phyloP scores from a whole-genome alignment of 805 yeast genomes.

The Yarrowia deformans region DNA sequence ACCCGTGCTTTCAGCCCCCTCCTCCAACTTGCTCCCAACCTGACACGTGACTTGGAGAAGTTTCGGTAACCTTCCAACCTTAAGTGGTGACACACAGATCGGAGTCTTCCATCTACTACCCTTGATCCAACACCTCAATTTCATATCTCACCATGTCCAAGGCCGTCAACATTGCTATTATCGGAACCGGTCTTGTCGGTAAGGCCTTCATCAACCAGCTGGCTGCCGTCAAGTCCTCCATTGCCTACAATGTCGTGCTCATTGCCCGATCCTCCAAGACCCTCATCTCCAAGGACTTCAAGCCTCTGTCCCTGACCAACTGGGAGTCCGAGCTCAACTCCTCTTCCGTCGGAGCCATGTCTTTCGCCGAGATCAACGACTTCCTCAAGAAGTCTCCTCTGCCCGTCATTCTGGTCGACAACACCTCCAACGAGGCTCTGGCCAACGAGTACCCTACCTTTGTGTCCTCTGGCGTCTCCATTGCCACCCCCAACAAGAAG shows the following conservation, averaged over 20 bases:
- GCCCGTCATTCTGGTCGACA: conserved; percentile 89
- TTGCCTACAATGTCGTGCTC: conserved; percentile 77
- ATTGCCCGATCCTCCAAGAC: conserved; percentile 80
- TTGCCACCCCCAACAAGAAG: conserved; percentile 98
- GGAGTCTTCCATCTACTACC: conserved; percentile 2
- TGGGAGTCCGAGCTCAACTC: conserved; percentile 62
- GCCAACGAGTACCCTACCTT: conserved; percentile 81
- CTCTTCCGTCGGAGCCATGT: conserved; percentile 58
- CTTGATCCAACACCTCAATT: conserved; percentile 15
- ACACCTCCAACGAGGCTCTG: conserved; percentile 83
- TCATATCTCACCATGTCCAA: conserved; percentile 30
- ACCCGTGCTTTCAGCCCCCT: too few species aligned
- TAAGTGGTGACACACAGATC: neutral
- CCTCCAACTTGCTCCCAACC: conserved; percentile 22
- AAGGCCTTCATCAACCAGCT: conserved; percentile 87
- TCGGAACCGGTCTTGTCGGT: conserved; percentile 91
- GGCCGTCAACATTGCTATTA: conserved; percentile 40
- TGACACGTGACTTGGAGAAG: conserved; percentile 51
- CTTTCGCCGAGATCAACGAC: conserved; percentile 64
- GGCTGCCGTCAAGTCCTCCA: conserved; percentile 58
- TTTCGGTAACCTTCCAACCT: conserved; percentile 22
- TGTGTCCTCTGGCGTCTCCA: conserved; percentile 78
- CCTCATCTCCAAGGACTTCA: conserved; percentile 69
- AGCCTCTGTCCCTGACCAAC: conserved; percentile 68
- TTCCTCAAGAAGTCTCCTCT: conserved; percentile 69